These are phyloP conservation scores for Diaporthe humulicola DNA, from an alignment of 2,329 filamentous ascomycete genomes.

Conservation along the genomic window DNA sequence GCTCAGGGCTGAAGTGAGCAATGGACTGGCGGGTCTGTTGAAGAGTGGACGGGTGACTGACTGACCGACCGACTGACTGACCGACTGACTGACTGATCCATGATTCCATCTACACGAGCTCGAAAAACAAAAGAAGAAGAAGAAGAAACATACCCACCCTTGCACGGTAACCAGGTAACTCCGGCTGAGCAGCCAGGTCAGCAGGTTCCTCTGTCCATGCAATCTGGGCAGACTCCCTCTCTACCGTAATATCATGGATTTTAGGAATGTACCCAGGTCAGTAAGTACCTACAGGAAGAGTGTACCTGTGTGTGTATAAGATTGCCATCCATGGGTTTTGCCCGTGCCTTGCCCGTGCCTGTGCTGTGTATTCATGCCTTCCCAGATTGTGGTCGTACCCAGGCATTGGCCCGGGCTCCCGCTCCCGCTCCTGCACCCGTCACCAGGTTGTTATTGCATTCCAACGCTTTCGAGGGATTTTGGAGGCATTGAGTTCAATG, in stretches of 20 bases:
- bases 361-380: slow-evolving; percentile 17
- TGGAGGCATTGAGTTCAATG: slow-evolving; percentile 1
- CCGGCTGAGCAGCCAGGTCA: background rate
- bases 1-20: background rate
- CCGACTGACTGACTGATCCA: background rate
- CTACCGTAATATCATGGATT: background rate
- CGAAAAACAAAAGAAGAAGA: background rate
- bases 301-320: no score
- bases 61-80: background rate
- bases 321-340: slow-evolving; percentile 22
- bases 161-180: background rate
- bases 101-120: slow-evolving; percentile 20
- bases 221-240: background rate
- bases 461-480: slow-evolving; percentile 1
- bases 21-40: background rate
- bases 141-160: background rate
- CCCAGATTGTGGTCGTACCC: background rate
- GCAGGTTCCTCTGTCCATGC: background rate
- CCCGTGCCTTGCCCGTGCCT: no score
- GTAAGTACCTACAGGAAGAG: background rate
- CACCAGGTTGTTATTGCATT: slow-evolving; percentile 1
- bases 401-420: background rate
- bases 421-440: background rate
- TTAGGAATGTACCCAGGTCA: background rate
- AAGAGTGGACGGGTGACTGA: slow-evolving; percentile 1